Conservation (phyloP, 306 rosid species). For the Gleditsia sinensis region DNA sequence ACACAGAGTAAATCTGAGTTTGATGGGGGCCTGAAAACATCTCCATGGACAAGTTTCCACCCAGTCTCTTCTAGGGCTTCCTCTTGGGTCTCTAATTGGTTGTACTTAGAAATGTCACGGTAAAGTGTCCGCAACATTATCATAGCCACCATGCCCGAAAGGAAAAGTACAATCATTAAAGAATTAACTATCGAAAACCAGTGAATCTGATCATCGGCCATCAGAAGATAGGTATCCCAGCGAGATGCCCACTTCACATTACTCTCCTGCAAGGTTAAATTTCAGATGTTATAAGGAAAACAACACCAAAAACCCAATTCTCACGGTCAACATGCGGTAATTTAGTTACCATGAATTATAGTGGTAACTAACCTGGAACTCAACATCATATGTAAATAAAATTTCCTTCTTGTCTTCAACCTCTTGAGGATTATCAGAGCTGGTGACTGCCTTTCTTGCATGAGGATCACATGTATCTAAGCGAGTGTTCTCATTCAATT, state of each 20-base stretch:
- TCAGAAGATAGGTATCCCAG: conserved; percentile 82
- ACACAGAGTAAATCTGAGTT: conserved; percentile 70
- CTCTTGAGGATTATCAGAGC: conserved; percentile 71
- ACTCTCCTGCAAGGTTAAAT: conserved; percentile 52
- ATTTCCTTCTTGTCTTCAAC: conserved; percentile 72
- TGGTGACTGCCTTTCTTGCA: conserved; percentile 51
- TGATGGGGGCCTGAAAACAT: conserved; percentile 66
- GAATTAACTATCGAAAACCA: conserved; percentile 80
- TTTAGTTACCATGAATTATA: conserved; percentile 1
- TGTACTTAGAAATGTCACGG: conserved; percentile 78
- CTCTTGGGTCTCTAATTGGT: conserved; percentile 75
- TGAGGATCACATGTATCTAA: conserved; percentile 76
- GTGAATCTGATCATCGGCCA: conserved; percentile 82
- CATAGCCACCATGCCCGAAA: conserved; percentile 82
- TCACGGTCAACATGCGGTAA: background rate
- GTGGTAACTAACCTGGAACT: conserved; percentile 54
- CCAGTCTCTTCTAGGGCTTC: conserved; percentile 85
- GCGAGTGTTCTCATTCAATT: conserved; percentile 52
- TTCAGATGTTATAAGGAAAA: conserved; percentile 1
- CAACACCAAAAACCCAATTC: conserved; percentile 13
- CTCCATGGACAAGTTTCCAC: conserved; percentile 78
- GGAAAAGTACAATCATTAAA: conserved; percentile 76
- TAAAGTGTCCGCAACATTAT: conserved; percentile 77
- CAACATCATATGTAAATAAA: conserved; percentile 72
- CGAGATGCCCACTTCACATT: conserved; percentile 82